Base-by-base conservation (phyloP, 2,329 filamentous ascomycete species). In the Mycosphaerelloides madeirae region DNA sequence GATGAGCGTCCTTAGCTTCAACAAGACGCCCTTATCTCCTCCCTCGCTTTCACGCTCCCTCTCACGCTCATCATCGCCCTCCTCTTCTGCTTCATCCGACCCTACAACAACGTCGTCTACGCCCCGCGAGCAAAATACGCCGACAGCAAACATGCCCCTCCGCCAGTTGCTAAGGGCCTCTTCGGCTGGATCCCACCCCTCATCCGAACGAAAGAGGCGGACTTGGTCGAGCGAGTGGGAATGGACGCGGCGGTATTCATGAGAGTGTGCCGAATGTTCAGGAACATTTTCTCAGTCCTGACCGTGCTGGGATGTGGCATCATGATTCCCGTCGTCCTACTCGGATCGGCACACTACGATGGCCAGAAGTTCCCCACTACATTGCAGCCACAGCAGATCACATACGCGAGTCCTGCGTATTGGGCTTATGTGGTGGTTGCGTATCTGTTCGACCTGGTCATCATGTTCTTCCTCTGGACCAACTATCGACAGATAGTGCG, bases 101-200 rank as follows among this genome's bases (percentile, higher is more conserved):
- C 93, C 4, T 89, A 90, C 67, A 91, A 97, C 67, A 85, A 84
- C 44, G 79, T 91, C 56, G 87, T 98, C 37, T 98, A 98, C 69
- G 90, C 93, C 3, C 93, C 93, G 31, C 91, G 94, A 65, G 75
- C 94, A 38, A 95, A 95, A 65, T 84, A 96, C 73, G 85, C 88
- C 63, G 91, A 97, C 65, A 82, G 88, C 56, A 88, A 85, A 67
- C 89, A 95, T 70, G 80, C 86, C 8, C 93, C 91, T 14, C 93
- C 93, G 11, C 81, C 85, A 1, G 77, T 97, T 58, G 87, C 85
- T 44, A 94, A 85, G 62, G 85, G 87, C n/a, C 72, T 91, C 8
- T 89, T 95, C 63, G 83, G 88, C 37, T 98, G 93, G 93, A 66
- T 95, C 25, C 73, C 74, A 15, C 90, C 91, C 0, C 71, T 98